Evolutionary conservation across 345 rosid species (phyloP).

Genomic region (Citrus maxima): DNA sequence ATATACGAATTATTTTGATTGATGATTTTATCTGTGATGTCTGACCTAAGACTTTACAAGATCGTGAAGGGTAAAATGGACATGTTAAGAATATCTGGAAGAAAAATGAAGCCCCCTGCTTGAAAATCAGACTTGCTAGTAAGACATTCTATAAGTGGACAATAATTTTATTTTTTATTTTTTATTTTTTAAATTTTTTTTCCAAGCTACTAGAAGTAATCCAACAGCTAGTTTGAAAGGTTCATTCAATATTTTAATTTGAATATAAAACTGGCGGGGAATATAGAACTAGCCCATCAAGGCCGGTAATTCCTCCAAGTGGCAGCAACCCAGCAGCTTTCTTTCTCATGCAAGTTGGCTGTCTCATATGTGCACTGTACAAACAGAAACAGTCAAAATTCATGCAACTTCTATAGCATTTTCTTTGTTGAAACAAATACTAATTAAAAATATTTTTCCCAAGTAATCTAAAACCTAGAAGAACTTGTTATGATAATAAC

Average conservation of each 20-base stretch:
- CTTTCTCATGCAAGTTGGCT: conserved; percentile 8
- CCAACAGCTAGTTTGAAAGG: background rate
- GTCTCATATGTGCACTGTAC: conserved; percentile 24
- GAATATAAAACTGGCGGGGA: conserved; percentile 12
- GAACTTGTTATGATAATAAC: conserved; percentile 7
- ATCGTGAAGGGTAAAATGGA: background rate
- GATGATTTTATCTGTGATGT: background rate
- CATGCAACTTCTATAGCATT: conserved; percentile 21
- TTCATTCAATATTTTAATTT: conserved; percentile 7
- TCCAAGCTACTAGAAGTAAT: background rate
- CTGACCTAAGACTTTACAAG: background rate
- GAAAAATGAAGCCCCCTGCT: conserved; percentile 2
- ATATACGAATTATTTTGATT: background rate
- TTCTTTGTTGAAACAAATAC: background rate
- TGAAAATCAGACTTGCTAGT: background rate
- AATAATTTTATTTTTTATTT: background rate
- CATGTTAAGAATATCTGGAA: background rate
- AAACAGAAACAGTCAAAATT: conserved; percentile 41
- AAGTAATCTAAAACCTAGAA: conserved; percentile 4
- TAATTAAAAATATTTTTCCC: background rate
- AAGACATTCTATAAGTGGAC: background rate
- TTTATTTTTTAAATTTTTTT: background rate
- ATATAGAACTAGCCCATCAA: conserved; percentile 16
- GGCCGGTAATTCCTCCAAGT: conserved; percentile 46
- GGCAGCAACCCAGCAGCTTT: conserved; percentile 44